Base-by-base conservation (phyloP, 148 eudicot genomes). In the Simmondsia chinensis region DNA sequence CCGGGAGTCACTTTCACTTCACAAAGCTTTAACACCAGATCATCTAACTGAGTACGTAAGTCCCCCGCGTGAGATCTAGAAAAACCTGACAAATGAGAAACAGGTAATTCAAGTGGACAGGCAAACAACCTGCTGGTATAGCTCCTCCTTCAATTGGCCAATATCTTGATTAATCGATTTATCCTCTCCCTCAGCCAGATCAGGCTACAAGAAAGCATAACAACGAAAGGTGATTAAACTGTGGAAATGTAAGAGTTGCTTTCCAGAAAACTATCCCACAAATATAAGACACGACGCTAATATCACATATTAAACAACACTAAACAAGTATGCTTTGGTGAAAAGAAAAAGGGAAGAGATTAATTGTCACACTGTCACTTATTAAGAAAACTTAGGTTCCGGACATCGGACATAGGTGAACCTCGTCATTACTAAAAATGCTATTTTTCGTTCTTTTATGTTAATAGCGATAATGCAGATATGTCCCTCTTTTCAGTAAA, bases 111-210 rank as follows among this genome's bases (percentile, higher is more conserved):
- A 33, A 17, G 27, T 28, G 24, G 30, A 34, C 20, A 46, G 39
- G 38, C 15, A 56, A 52, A 31, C 54, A 33, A 88, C 97, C 91
- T 77, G 71, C 34, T 72, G 71, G 49, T 37, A 46, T 57, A 88
- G 68, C 58, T 59, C 73, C 61, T 57, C 54, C 71, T 80, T 59
- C 48, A 88, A 78, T 58, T 58, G 77, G 41, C 63, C 46, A 39
- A 75, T 63, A 35, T 84, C 87, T 50, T 73, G 56, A 43, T 54
- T 52, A 38, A 77, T 62, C 30, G 41, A 50, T 50, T 75, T 87
- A 51, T 84, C 83, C 59, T 78, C 97, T 34, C 75, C 73, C 47
- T 84, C 91, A 37, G 84, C 76, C 47, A 88, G 64, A 64, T 64
- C 91, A 63, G 97, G 97, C 97, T 88, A 76, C 46, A 43, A 39